A percentile compares a stretch with the other conserved stretches of the same genome.
phyloP scores from a whole-genome alignment of 192 early-diverging fungal genomes.

The Backusella circina region DNA sequence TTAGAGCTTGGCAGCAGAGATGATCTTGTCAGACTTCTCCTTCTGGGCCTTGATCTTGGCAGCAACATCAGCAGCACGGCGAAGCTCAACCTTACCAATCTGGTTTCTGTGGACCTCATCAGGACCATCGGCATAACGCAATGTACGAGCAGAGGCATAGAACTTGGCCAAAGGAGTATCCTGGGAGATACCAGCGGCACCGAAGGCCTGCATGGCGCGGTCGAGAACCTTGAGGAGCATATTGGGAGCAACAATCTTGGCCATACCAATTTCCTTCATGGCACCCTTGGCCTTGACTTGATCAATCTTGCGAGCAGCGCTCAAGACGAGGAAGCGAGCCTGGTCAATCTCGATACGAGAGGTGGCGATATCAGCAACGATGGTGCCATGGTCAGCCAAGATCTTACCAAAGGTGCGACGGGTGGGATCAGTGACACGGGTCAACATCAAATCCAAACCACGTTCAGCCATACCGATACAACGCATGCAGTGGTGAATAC shows the following conservation, averaged over 20 bases:
- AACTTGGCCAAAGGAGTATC: constrained; percentile 84
- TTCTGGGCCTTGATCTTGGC: constrained; percentile 18
- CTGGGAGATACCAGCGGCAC: constrained; percentile 86
- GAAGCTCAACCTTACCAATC: constrained; percentile 75
- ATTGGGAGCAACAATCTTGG: constrained; percentile 82
- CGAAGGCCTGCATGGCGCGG: constrained; percentile 89
- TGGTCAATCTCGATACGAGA: constrained; percentile 91
- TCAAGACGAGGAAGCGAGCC: constrained; percentile 88
- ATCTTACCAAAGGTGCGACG: constrained; percentile 87
- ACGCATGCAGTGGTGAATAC: constrained; percentile 99
- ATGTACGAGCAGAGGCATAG: constrained; percentile 74
- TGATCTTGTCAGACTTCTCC: constrained; percentile 5
- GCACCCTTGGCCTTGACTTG: constrained; percentile 82
- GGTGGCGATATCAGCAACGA: constrained; percentile 75
- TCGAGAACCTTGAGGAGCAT: constrained; percentile 79
- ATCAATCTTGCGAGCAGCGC: constrained; percentile 92
- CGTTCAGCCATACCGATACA: constrained; percentile 91
- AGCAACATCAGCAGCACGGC: constrained; percentile 42
- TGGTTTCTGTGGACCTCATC: constrained; percentile 56
- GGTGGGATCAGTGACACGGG: constrained; percentile 71
- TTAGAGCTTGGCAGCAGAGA: constrained; percentile 10
- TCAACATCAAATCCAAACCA: constrained; percentile 82
- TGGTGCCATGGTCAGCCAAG: constrained; percentile 80
- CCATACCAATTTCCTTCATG: constrained; percentile 94
- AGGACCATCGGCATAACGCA: constrained; percentile 88